phyloP scores from a whole-genome alignment of 441 rosid genomes.

The Gossypium lobatum region DNA sequence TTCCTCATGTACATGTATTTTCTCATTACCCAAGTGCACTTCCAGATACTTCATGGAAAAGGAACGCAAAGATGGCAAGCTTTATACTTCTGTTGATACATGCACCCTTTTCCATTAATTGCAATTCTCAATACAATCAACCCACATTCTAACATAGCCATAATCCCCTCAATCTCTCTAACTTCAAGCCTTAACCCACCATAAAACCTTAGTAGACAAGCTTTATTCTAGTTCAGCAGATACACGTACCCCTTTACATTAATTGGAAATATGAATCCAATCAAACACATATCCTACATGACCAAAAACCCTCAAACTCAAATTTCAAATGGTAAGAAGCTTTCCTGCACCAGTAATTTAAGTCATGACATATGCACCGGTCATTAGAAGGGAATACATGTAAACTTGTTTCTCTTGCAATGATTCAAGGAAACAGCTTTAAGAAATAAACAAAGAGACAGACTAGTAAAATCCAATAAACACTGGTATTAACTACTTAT shows the following conservation, averaged over 20 bases:
- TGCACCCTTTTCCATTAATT: not conserved
- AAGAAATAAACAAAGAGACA: not conserved
- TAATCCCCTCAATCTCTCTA: not conserved
- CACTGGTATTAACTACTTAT: not conserved
- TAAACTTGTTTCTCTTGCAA: not conserved
- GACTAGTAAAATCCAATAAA: not conserved
- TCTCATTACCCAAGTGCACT: not conserved
- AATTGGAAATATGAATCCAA: not conserved
- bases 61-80: not conserved
- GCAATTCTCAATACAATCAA: not conserved
- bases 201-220: not conserved
- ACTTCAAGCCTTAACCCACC: not conserved
- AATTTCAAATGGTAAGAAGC: not conserved
- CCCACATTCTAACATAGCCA: not conserved
- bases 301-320: not conserved
- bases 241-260: not conserved
- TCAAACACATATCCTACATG: not conserved
- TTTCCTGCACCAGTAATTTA: not conserved
- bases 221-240: not conserved
- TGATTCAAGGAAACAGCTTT: not conserved
- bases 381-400: not conserved
- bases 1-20: not conserved
- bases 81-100: not conserved
- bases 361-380: not conserved
- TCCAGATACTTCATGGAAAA: not conserved